Base-by-base conservation (phyloP, 495 filamentous ascomycete genomes). In the Penicillium cinerascens region DNA sequence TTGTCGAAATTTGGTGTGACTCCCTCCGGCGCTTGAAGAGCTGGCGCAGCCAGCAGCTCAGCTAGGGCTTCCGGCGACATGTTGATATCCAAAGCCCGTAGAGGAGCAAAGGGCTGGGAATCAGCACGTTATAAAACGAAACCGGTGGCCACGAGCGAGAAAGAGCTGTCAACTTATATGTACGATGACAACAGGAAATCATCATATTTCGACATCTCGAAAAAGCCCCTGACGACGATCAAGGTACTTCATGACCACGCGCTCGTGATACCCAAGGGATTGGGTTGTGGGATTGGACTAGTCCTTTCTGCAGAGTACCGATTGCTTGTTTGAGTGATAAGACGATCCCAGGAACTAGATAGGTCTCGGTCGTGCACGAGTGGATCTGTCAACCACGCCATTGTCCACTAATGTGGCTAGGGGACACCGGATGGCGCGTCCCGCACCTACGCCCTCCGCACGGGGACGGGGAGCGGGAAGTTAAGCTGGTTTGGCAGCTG, bases 1-100 rank as follows among this genome's bases (percentile, higher is more conserved):
- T 68, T 60, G 25, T 65, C 59, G 25, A 71, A 57, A 37, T 69
- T 59, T 1, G 61, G 38, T 3, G 55, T 59, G 10, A 61, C 55
- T 4, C 61, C 58, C 13, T 43, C 18, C 42, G 61, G 61, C 4
- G 58, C 33, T 29, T 46, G 17, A 25, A 61, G 58, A 5, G 61
- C 58, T 26, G 61, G 61, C 37, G 43, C 43, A 23, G 38, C 48
- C 39, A 56, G 40, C 29, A 56, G 20, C 21, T 39, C 36, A 17
- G 47, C 54, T 11, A 56, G 48, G 38, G 39, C 44, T 27, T 52
- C 54, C 13, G 49, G 18, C 21, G 48, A 51, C 58, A 53, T 53
- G 25, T 26, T 45, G 43, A 33, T 33, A 17, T 25, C 23, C 13
- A 17, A 33, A 16, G 8, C 25, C 42, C 23, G 43, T 33, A 25